Percentiles rank a stretch among this genome's conserved stretches.
Conservation (phyloP, 176 grass and related monocot species). For the Carex kokanica region DNA sequence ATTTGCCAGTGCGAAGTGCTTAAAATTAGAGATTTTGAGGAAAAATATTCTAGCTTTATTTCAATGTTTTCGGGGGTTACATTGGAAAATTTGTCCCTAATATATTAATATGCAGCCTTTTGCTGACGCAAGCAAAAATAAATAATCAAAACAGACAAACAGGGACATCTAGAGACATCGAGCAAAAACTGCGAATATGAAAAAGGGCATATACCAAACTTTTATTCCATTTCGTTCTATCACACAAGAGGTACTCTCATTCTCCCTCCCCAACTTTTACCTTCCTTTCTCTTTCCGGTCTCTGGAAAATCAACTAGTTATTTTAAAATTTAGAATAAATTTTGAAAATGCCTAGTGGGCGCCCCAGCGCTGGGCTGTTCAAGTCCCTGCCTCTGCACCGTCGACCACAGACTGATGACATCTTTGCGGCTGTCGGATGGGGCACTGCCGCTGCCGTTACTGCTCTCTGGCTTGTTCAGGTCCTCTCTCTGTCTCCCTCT, state of each 20-base stretch:
- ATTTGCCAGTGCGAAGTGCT: background rate
- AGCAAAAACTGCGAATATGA: background rate
- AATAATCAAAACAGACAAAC: background rate
- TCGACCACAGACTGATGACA: conserved; percentile 26
- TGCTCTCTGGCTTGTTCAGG: conserved; percentile 46
- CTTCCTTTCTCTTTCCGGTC: background rate
- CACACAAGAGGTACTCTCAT: background rate
- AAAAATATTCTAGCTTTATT: background rate
- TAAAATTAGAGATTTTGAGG: background rate
- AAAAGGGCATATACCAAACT: background rate
- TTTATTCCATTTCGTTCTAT: background rate
- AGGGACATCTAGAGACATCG: too few species aligned
- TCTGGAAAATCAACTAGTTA: background rate
- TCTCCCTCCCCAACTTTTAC: background rate
- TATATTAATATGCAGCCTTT: background rate
- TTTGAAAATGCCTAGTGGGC: conserved; percentile 3
- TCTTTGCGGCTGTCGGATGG: conserved; percentile 30
- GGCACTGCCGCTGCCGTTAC: conserved; percentile 24
- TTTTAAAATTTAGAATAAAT: background rate
- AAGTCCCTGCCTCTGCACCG: conserved; percentile 25
- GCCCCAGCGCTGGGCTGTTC: background rate
- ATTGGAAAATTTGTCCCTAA: background rate
- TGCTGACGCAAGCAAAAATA: background rate
- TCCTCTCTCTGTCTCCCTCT: conserved; percentile 3
- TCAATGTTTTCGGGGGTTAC: background rate